A percentile compares a stretch with the other conserved stretches of the same genome.
phyloP scores from a whole-genome alignment of 2,329 filamentous ascomycete species.

The Colletotrichum sansevieriae region DNA sequence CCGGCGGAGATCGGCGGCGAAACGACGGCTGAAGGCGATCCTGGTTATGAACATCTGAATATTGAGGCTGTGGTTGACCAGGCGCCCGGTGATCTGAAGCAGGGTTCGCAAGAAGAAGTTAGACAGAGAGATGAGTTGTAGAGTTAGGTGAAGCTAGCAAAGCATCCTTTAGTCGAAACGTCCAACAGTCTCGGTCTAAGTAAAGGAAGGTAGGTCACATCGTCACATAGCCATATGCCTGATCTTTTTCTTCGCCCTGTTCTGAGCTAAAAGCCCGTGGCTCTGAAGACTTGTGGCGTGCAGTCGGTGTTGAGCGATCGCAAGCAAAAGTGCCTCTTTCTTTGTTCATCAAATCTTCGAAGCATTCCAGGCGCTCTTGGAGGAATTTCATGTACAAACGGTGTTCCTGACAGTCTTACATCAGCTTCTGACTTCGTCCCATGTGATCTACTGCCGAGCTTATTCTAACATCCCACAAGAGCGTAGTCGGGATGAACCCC shows the following conservation, averaged over 20 bases:
- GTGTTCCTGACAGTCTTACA: constrained; percentile 5
- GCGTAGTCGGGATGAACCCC: not conserved
- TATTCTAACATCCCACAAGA: constrained; percentile 15
- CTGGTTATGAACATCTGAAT: constrained; percentile 45
- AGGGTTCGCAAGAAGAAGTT: constrained; percentile 37
- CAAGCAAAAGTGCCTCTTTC: not conserved
- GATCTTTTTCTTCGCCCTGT: not conserved
- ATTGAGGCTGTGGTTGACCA: constrained; percentile 26
- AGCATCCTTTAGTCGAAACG: not conserved
- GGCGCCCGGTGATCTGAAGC: constrained; percentile 45
- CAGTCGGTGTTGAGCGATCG: not conserved
- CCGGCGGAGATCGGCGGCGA: constrained; percentile 38
- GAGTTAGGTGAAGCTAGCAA: constrained; percentile 9
- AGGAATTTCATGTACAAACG: not conserved
- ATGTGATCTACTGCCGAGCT: constrained; percentile 8
- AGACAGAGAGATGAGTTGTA: constrained; percentile 38
- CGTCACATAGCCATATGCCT: constrained; percentile 18
- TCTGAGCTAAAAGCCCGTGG: not conserved
- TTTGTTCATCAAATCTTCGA: constrained; percentile 7
- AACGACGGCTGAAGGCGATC: not conserved
- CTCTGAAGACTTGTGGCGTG: not conserved
- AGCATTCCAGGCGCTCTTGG: not conserved
- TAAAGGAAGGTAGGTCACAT: constrained; percentile 24
- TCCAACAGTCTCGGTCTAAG: constrained; percentile 18
- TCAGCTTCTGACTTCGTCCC: not conserved